Conservation (phyloP, 208 protist genomes). For the Perkinsela sp. region DNA sequence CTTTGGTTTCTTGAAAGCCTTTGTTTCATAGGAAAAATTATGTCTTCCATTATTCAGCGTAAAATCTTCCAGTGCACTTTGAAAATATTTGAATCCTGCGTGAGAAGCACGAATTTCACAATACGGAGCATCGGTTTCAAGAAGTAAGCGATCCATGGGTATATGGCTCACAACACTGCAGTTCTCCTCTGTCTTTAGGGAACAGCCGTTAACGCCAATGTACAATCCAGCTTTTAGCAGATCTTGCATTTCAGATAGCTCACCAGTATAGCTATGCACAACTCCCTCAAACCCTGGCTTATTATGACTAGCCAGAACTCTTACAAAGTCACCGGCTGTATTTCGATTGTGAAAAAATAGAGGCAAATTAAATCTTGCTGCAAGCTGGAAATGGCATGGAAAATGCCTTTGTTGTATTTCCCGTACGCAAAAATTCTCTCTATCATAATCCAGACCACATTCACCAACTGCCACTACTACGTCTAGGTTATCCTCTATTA, state of each 20-base stretch:
- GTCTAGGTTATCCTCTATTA: conserved; percentile 21
- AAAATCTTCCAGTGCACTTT: conserved; percentile 3
- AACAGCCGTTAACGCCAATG: conserved; percentile 78
- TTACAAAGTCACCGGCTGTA: conserved; percentile 42
- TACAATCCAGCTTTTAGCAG: conserved; percentile 47
- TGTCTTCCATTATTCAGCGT: neutral
- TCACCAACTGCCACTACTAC: conserved; percentile 51
- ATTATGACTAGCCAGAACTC: conserved; percentile 14
- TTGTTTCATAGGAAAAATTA: neutral
- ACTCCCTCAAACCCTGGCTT: conserved; percentile 20
- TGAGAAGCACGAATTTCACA: conserved; percentile 73
- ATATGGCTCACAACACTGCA: conserved; percentile 33
- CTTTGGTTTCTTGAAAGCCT: neutral
- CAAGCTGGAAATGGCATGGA: conserved; percentile 34
- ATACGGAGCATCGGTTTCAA: conserved; percentile 80
- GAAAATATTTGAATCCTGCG: conserved; percentile 19
- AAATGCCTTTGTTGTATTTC: conserved; percentile 55
- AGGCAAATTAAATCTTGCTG: conserved; percentile 35
- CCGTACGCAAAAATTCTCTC: conserved; percentile 58
- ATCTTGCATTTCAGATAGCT: conserved; percentile 20
- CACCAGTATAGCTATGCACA: conserved; percentile 78
- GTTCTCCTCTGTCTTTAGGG: conserved; percentile 67
- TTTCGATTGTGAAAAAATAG: conserved; percentile 76
- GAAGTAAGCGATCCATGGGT: conserved; percentile 48
- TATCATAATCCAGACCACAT: conserved; percentile 72